A percentile compares a stretch with the other conserved stretches of the same genome.
Evolutionary conservation across 768 basidiomycete species (phyloP).

Genomic region (Tricholoma bakamatsutake): DNA sequence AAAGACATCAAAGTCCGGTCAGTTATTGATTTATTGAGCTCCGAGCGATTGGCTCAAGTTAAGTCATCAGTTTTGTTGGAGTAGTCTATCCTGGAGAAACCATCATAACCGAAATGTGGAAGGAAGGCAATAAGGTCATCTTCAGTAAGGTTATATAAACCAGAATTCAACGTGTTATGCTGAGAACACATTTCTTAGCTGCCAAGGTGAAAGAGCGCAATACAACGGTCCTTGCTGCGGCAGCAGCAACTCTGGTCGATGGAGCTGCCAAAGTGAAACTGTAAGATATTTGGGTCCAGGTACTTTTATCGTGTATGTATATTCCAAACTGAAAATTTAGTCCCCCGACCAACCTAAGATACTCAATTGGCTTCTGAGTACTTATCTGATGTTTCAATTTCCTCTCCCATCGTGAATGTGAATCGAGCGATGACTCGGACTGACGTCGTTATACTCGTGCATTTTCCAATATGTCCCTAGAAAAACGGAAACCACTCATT

Average conservation of each 20-base stretch:
- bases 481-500: no score
- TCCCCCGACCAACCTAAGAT: no score
- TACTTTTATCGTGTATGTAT: background rate
- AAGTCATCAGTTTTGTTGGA: constrained; percentile 65
- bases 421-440: no score
- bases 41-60: background rate
- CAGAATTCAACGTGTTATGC: background rate
- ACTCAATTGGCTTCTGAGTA: no score
- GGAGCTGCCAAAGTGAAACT: constrained; percentile 53
- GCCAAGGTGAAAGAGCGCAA: constrained; percentile 87
- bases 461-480: no score
- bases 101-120: constrained; percentile 97
- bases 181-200: constrained; percentile 34
- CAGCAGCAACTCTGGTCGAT: constrained; percentile 69
- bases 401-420: no score
- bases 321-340: background rate
- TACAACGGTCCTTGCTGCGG: constrained; percentile 64
- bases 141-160: constrained; percentile 66
- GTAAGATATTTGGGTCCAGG: constrained; percentile 23
- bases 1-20: constrained; percentile 94
- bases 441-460: no score
- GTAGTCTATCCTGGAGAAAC: constrained; percentile 96
- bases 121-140: constrained; percentile 83
- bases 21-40: constrained; percentile 13
- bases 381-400: no score